Evolutionary conservation across 495 filamentous ascomycete species (phyloP), one percentile per base, ranked within the genome.

Genomic region (Neurospora pannonica): DNA sequence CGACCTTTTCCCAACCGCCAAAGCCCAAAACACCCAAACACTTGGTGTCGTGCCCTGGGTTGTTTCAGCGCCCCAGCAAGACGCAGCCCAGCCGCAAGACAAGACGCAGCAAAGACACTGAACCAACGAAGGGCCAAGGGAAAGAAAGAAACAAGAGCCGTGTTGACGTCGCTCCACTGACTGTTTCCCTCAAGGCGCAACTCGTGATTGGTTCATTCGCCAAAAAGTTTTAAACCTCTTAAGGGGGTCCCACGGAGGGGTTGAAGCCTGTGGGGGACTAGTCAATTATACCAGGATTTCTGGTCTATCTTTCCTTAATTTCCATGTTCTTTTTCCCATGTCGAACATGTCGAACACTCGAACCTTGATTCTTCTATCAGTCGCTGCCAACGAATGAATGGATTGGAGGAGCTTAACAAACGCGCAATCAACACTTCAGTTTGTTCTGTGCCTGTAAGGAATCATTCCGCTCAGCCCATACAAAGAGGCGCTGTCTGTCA

Each of bases 181-280:
- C 36, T 31, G 21, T 67, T 36, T 31, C 28, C 34, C 9, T 11
- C 10, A 21, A 71, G 39, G 6, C 54, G 36, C 75, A 70, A 39
- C 43, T 43, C 54, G 71, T 78, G 75, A 79, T 81, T 81, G 78
- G 79, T 21, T 69, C 72, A 34, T 13, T n/a, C 17, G 31, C 40
- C 43, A 38, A 42, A 54, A 74, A 75, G n/a, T n/a, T 74, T 79
- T 71, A 74, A 75, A 72, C 54, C 54, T 67, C 54, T 36, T 19
- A 34, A 67, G 31, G 28, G 76, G 71, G 75, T 54, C 62, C 39
- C 71, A 67, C 60, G 39, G 71, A 72, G 73, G 40, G 73, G 75
- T 39, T 48, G 38, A 69, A 72, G 75, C 73, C 24, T 38, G 28
- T 60, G 70, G 71, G 70, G 38, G 42, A 36, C 39, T 72, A 34